Evolutionary conservation across 305 asterid species (phyloP).

Genomic region (Fraxinus paxiana): DNA sequence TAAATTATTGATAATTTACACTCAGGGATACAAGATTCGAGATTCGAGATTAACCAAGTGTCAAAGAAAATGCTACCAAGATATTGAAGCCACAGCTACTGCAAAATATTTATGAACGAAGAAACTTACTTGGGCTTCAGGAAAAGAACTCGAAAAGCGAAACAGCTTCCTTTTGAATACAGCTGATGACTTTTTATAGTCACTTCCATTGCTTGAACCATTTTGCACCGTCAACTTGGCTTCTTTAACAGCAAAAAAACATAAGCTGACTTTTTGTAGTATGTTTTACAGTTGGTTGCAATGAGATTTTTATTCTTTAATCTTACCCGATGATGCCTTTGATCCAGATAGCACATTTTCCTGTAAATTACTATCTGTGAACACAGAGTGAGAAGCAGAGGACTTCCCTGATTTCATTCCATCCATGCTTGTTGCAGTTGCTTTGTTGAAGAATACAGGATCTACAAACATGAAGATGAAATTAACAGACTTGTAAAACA

Average conservation of each 20-base stretch:
- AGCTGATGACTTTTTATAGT: conserved; percentile 37
- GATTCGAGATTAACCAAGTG: background rate
- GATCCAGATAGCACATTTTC: conserved; percentile 31
- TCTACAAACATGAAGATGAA: conserved; percentile 39
- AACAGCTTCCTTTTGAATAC: conserved; percentile 68
- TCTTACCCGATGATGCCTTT: conserved; percentile 39
- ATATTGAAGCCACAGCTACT: background rate
- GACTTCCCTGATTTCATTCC: conserved; percentile 45
- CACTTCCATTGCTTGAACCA: conserved; percentile 38
- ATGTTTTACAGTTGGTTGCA: conserved; percentile 20
- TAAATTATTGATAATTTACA: background rate
- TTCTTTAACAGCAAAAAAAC: conserved; percentile 35
- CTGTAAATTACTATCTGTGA: conserved; percentile 26
- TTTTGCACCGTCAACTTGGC: conserved; percentile 36
- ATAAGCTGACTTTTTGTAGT: conserved; percentile 8
- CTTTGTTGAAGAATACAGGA: conserved; percentile 40
- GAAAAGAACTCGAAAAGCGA: conserved; percentile 70
- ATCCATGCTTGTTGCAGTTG: conserved; percentile 33
- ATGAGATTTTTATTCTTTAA: conserved; percentile 25
- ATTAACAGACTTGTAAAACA: background rate
- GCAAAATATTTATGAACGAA: conserved; percentile 6
- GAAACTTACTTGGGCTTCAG: conserved; percentile 67
- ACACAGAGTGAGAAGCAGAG: conserved; percentile 36
- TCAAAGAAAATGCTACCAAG: background rate
- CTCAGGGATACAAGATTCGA: background rate